Conservation (phyloP, 805 yeast species). For the Hanseniaspora taiwanica region DNA sequence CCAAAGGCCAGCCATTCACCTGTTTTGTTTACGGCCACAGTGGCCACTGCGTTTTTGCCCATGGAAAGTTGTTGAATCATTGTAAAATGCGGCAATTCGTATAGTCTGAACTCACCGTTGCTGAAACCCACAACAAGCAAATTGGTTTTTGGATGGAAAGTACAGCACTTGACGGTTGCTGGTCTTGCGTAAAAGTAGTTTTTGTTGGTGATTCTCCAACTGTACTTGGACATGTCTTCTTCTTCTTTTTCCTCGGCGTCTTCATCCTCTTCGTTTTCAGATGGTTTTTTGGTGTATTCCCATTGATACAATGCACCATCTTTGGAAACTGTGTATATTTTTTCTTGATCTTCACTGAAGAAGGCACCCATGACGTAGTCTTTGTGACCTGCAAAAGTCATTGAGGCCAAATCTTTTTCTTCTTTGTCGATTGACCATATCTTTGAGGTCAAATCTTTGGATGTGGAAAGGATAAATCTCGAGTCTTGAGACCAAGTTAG, state of each 20-base stretch:
- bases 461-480: slow-evolving; percentile 70
- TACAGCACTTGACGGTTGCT: slow-evolving; percentile 61
- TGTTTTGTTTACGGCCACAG: slow-evolving; percentile 61
- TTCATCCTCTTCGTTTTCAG: slow-evolving; percentile 31
- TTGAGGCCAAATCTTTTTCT: slow-evolving; percentile 57
- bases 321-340: slow-evolving; percentile 79
- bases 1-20: slow-evolving; percentile 99
- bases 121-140: slow-evolving; percentile 78
- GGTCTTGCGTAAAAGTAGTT: slow-evolving; percentile 55
- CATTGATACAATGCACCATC: slow-evolving; percentile 92
- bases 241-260: slow-evolving; percentile 30
- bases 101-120: slow-evolving; percentile 82
- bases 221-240: slow-evolving; percentile 28
- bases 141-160: slow-evolving; percentile 64
- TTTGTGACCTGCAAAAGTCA: slow-evolving; percentile 84
- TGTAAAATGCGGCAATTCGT: slow-evolving; percentile 72
- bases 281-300: slow-evolving; percentile 61
- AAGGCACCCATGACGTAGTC: slow-evolving; percentile 82
- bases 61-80: slow-evolving; percentile 77
- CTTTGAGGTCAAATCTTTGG: slow-evolving; percentile 82
- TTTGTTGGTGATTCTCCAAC: slow-evolving; percentile 77
- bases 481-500: slow-evolving; percentile 87
- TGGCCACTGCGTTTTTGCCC: slow-evolving; percentile 82
- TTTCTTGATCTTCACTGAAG: slow-evolving; percentile 77
- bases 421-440: slow-evolving; percentile 63